Evolutionary conservation across 305 asterid genomes (phyloP), one percentile per base, ranked within the genome.

Genomic region (Fraxinus greggii): DNA sequence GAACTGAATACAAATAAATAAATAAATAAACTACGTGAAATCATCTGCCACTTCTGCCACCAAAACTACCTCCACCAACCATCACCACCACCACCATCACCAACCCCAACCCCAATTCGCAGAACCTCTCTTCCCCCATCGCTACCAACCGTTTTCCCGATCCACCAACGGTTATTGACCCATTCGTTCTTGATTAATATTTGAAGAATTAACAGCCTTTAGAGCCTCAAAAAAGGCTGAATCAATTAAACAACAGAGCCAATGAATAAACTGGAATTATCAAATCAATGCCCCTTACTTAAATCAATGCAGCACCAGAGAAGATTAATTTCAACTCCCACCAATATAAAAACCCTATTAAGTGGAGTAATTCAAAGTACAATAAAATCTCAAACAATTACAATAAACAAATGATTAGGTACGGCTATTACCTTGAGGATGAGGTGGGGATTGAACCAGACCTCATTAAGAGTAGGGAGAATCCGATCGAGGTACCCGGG

Each of bases 361-460:
- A 67, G 2, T 26, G 74, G 74, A 67, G 35, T 10, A 67, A 48
- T 42, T 48, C 70, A 54, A 9, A 67, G 72, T 72, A 31, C 36
- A 40, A 45, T 1, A 76, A 5, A 17, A 17, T 9, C 12, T 15
- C 9, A 26, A 17, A 40, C 3, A 42, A 28, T 38, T 3, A 42
- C 61, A 0, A 36, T 3, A 26, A 77, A 79, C 29, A 31, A 24
- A 36, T 1, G 48, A 26, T 17, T 7, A 26, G 29, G 8, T 65
- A 33, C 51, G n/a, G 45, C 26, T 2, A 42, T 70, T 88, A 94
- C 98, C 98, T 91, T 91, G 88, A 91, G 81, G 84, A 95, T 89
- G 83, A 93, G 97, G 86, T 92, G 78, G 35, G 98, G 94, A 91
- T 95, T 95, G 87, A 95, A 93, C 91, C 86, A 95, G 77, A 93